These are phyloP conservation scores for Calonectria honghensis DNA, from an alignment of 2,329 filamentous ascomycete genomes.

Conservation along the genomic window DNA sequence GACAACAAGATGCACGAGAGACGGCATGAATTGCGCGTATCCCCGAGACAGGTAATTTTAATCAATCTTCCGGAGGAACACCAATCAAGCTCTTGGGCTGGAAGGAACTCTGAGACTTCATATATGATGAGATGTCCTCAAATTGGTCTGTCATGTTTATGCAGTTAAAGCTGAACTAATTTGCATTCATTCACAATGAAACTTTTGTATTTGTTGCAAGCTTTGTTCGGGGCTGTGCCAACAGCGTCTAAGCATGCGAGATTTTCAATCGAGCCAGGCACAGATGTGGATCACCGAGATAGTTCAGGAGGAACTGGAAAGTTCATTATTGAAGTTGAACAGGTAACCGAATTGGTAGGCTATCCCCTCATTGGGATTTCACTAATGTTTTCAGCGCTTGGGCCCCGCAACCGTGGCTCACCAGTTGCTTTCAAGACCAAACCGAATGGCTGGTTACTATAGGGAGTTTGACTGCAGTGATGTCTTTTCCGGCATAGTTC, in stretches of 20 bases:
- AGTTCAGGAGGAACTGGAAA: slow-evolving; percentile 45
- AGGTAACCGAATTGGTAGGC: slow-evolving; percentile 43
- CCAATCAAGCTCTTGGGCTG: slow-evolving; percentile 11
- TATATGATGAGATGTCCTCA: slow-evolving; percentile 21
- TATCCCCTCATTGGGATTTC: slow-evolving; percentile 14
- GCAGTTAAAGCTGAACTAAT: slow-evolving; percentile 10
- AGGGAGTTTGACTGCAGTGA: slow-evolving; percentile 60
- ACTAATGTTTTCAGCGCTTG: slow-evolving; percentile 47
- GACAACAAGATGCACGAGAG: slow-evolving; percentile 38
- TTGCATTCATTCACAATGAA: slow-evolving; percentile 44
- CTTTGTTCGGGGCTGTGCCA: slow-evolving; percentile 38
- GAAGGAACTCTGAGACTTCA: slow-evolving; percentile 9
- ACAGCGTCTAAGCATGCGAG: slow-evolving; percentile 37
- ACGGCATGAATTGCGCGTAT: slow-evolving; percentile 45
- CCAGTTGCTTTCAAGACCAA: slow-evolving; percentile 48
- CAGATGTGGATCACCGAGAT: slow-evolving; percentile 24
- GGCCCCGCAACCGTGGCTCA: slow-evolving; percentile 46
- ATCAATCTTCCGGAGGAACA: slow-evolving; percentile 52
- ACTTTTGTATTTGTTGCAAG: slow-evolving; percentile 41
- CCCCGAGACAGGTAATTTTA: slow-evolving; percentile 46
- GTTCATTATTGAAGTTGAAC: slow-evolving; percentile 54
- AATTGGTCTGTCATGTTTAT: background rate
- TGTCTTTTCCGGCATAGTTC: slow-evolving; percentile 59
- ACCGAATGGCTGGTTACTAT: slow-evolving; percentile 46
- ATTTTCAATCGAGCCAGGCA: slow-evolving; percentile 16